Conservation (phyloP, 164 flowering plant genomes). For the Magnolia officinalis region DNA sequence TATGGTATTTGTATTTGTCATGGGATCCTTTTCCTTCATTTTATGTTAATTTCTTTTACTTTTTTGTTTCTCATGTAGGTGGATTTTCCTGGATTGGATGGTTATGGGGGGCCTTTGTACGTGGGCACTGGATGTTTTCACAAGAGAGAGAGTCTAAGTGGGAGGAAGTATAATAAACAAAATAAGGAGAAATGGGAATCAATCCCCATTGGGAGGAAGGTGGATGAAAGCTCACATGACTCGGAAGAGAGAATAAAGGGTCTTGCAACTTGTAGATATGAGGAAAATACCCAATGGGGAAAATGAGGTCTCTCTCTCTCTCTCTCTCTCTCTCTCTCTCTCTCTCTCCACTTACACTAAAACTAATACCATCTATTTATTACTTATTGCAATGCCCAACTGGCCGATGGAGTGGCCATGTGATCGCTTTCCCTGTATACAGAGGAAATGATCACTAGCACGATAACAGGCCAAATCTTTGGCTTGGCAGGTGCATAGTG, state of each 20-base stretch:
- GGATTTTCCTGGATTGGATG: constrained; percentile 26
- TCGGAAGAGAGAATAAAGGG: constrained; percentile 24
- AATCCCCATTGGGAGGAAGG: background rate
- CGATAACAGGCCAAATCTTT: no score
- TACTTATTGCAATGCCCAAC: no score
- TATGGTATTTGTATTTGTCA: no score
- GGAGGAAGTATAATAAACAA: constrained; percentile 17
- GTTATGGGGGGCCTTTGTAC: constrained; percentile 28
- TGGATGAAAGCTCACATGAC: constrained; percentile 9
- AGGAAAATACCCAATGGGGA: constrained; percentile 37
- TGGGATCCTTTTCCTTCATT: no score
- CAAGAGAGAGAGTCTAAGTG: constrained; percentile 24
- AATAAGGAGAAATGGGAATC: constrained; percentile 3
- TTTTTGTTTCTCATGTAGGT: constrained; percentile 11
- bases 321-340: no score
- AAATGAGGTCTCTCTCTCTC: constrained; percentile 27
- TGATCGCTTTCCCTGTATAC: no score
- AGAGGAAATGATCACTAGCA: no score
- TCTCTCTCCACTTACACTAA: no score
- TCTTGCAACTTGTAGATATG: constrained; percentile 30
- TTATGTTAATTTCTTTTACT: no score
- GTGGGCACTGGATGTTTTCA: constrained; percentile 40
- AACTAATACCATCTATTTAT: no score
- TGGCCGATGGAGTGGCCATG: no score
- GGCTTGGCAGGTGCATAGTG: no score